phyloP scores from a whole-genome alignment of 2,329 filamentous ascomycete species.

The Talaromyces sp. region DNA sequence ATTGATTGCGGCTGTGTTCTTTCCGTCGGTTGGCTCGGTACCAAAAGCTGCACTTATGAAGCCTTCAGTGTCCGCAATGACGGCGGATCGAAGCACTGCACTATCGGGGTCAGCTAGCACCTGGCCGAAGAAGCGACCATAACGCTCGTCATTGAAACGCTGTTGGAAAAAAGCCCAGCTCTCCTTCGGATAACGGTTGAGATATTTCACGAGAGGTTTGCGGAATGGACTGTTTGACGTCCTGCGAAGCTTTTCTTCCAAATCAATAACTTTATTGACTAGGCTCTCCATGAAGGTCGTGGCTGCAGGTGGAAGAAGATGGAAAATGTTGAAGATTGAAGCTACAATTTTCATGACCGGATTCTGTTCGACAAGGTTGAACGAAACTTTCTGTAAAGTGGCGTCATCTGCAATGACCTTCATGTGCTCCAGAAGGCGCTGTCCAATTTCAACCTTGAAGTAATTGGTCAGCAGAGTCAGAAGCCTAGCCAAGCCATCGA shows the following conservation, averaged over 20 bases:
- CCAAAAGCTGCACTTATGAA: constrained; percentile 64
- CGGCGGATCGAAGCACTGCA: constrained; percentile 67
- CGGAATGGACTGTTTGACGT: constrained; percentile 92
- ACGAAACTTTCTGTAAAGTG: constrained; percentile 82
- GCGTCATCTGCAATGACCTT: constrained; percentile 80
- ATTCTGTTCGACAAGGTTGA: constrained; percentile 90
- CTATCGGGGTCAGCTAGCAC: constrained; percentile 74
- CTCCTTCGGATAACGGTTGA: constrained; percentile 89
- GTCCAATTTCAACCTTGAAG: constrained; percentile 97
- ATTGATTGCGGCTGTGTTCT: constrained; percentile 78
- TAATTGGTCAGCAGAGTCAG: constrained; percentile 92
- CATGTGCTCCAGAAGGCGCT: constrained; percentile 88
- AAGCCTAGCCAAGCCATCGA: constrained; percentile 86
- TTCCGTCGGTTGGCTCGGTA: constrained; percentile 61
- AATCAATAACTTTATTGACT: constrained; percentile 81
- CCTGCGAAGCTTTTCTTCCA: constrained; percentile 78
- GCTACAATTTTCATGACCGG: constrained; percentile 90
- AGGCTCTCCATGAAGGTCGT: constrained; percentile 87
- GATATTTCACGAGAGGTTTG: constrained; percentile 81
- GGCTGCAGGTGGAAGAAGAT: constrained; percentile 85
- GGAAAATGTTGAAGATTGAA: constrained; percentile 94
- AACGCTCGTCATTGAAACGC: constrained; percentile 77
- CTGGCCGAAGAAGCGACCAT: constrained; percentile 87
- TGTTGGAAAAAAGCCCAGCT: constrained; percentile 76
- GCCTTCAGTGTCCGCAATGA: constrained; percentile 67